Base-by-base conservation (phyloP, 1,284 basidiomycete genomes). In the Hemileia vastatrix region DNA sequence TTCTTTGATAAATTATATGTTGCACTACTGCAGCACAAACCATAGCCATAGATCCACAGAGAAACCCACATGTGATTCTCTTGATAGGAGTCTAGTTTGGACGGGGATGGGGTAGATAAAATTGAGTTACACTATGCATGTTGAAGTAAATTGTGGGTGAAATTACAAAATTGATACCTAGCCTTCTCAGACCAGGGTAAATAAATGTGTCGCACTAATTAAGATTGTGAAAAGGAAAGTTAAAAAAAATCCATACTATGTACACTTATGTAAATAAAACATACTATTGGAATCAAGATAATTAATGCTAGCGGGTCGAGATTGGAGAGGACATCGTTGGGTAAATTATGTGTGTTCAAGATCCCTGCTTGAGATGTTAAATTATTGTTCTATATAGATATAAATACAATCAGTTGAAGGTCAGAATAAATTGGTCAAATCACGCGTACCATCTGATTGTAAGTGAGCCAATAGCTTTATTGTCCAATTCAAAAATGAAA, bases 261-360 rank as follows among this genome's bases (percentile, higher is more conserved):
- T n/a, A 65, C 27, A 32, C 40, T 13, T 24, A 50, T 44, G 45
- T 49, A 48, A 32, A 50, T 47, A 1, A 81, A 65, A 73, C 88
- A 86, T 66, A 79, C 64, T 33, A 69, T 65, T 4, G 67, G 68
- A 33, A 68, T 68, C 23, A 68, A 64, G 45, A 72, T 70, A 83
- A 66, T 87, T 79, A 88, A 79, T 2, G 84, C 82, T 54, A 90
- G 78, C 2, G 88, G 88, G 71, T 90, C 85, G 55, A 90, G 78
- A 76, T 89, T 89, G 52, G 86, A 86, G 64, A 90, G 77, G 47
- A 91, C 78, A 71, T 90, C 88, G 72, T 90, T 91, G 6, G 88
- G 89, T 4, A 77, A 47, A 31, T 69, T 69, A 44, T 68, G 65
- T 1, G 67, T 69, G 58, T 71, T 65, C 50, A 71, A 48, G 8